Conservation (phyloP, 805 yeast species). For the Groenewaldozyma salmanticensis region DNA sequence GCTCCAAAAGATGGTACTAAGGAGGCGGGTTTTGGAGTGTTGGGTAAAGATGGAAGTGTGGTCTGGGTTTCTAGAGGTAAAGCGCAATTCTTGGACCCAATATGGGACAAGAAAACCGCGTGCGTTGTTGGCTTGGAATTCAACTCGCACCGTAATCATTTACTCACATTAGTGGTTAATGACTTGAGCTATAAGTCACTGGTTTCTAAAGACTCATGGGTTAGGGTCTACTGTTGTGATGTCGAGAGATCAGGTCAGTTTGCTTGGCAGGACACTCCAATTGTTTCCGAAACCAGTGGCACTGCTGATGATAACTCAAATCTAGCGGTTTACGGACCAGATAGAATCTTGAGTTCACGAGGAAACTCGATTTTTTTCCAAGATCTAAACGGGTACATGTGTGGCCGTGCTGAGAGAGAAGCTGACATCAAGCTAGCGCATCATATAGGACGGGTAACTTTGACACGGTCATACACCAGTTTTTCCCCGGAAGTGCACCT, state of each 20-base stretch:
- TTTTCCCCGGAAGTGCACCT: background rate
- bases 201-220: background rate
- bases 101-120: background rate
- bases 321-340: no score
- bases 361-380: background rate
- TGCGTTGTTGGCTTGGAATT: no score
- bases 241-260: no score
- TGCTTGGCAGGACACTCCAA: background rate
- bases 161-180: background rate
- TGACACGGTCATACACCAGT: background rate
- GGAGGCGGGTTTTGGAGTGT: background rate
- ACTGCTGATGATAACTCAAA: background rate
- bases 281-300: background rate
- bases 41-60: background rate
- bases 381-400: background rate
- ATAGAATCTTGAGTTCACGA: background rate
- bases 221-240: no score
- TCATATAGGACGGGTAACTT: no score
- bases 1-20: background rate
- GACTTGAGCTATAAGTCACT: background rate
- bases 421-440: no score
- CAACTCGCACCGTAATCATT: background rate
- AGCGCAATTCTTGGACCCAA: background rate
- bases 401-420: background rate
- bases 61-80: background rate